phyloP scores from a whole-genome alignment of 441 rosid species.

The Raphanus hybrid region DNA sequence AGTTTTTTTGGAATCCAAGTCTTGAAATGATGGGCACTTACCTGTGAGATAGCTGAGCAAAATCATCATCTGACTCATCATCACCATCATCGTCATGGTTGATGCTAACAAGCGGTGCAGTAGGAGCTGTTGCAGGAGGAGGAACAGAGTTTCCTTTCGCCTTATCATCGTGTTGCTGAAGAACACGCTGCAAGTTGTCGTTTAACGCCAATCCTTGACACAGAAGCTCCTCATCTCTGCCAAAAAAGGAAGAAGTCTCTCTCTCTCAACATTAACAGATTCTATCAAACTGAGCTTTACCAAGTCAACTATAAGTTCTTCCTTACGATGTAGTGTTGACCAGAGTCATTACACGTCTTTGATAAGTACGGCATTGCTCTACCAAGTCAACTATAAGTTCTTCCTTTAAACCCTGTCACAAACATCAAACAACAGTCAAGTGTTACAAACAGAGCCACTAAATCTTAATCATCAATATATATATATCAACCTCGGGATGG shows the following conservation, averaged over 20 bases:
- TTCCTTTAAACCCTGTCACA: slow-evolving; percentile 77
- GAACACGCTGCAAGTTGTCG: slow-evolving; percentile 87
- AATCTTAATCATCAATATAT: background rate
- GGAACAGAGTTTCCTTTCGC: slow-evolving; percentile 56
- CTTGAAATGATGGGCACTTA: too few species aligned
- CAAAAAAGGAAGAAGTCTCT: slow-evolving; percentile 21
- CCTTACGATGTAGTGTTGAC: slow-evolving; percentile 80
- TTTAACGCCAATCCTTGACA: slow-evolving; percentile 83
- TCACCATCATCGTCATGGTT: slow-evolving; percentile 73
- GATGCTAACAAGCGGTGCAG: slow-evolving; percentile 61
- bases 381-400: slow-evolving; percentile 94
- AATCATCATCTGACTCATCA: slow-evolving; percentile 91
- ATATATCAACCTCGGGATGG: slow-evolving; percentile 65
- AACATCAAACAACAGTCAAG: slow-evolving; percentile 15
- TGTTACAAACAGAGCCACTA: slow-evolving; percentile 2
- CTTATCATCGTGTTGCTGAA: slow-evolving; percentile 81
- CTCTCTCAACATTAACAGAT: slow-evolving; percentile 33
- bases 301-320: too few species aligned
- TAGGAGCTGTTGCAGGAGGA: slow-evolving; percentile 43
- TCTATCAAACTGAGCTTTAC: background rate
- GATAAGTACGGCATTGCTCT: slow-evolving; percentile 92
- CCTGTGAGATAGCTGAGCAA: slow-evolving; percentile 81
- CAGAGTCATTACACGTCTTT: slow-evolving; percentile 80
- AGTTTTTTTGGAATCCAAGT: background rate
- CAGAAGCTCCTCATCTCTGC: slow-evolving; percentile 86